Base-by-base conservation (phyloP, 495 filamentous ascomycete species). In the Annulohypoxylon maeteangense region DNA sequence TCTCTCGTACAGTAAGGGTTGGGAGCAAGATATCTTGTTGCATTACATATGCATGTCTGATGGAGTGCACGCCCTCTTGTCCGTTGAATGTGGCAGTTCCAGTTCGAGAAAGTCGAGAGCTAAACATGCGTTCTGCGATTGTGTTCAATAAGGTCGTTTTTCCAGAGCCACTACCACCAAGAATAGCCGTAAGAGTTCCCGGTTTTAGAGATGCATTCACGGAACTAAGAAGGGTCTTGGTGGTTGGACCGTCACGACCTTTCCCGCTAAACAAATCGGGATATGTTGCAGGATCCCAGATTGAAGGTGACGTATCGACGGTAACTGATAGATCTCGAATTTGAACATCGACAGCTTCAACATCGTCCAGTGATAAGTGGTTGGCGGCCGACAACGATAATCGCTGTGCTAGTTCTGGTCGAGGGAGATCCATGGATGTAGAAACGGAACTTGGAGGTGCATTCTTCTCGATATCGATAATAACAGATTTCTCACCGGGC, bases 11-110 rank as follows among this genome's bases (percentile, higher is more conserved):
- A 1, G 91, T 92, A 34, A 93, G 76, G 0, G 89, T 89, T 0
- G 90, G 88, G 1, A 92, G 81, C 4, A 93, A 79, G 44, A 92
- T 83, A 76, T 93, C 91, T 56, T 93, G 88, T 72, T 93, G 91
- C 88, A 92, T 91, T 14, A 92, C 88, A 78, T 92, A 93, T 65
- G 91, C 88, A 67, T 88, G 88, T 27, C 87, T 80, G 10, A 89
- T 78, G 58, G 75, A 82, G 11, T 83, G 77, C 16, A 89, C 77
- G n/a, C 87, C 79, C 20, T 81, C 59, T 50, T 78, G 71, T 2
- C 81, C 86, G 72, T 90, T 91, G 74, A 89, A 91, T 0, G 82
- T 85, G 0, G 86, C 85, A 0, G 70, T 71, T 2, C 90, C 90
- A 10, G 78, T 78, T 20, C 84, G 83, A 14, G 82, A 80, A 2